phyloP scores from a whole-genome alignment of 148 eudicot species.

The Fagopyrum tataricum region DNA sequence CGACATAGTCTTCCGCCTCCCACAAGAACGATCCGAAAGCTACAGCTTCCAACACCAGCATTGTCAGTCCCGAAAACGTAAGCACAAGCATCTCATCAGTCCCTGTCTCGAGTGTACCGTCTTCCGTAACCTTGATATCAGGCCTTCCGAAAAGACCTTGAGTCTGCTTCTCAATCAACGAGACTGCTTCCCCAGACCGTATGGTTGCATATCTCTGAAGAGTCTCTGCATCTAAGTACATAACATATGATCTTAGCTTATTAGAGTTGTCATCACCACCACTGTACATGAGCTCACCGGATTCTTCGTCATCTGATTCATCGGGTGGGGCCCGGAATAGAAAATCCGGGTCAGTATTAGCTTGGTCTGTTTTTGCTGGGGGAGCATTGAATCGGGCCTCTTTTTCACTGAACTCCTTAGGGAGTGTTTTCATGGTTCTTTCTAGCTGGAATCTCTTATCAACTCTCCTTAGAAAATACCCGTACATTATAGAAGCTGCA shows the following conservation, averaged over 20 bases:
- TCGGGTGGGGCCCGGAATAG: conserved; percentile 51
- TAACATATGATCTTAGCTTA: conserved; percentile 72
- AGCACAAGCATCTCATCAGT: conserved; percentile 51
- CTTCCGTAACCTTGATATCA: conserved; percentile 52
- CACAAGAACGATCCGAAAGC: conserved; percentile 92
- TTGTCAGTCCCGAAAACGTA: conserved; percentile 54
- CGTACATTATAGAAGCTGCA: conserved; percentile 96
- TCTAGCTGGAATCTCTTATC: conserved; percentile 91
- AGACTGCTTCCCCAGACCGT: conserved; percentile 81
- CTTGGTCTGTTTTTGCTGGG: conserved; percentile 26
- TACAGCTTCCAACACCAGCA: conserved; percentile 87
- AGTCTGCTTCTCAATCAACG: conserved; percentile 88
- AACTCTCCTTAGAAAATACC: conserved; percentile 84
- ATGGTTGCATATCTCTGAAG: conserved; percentile 85
- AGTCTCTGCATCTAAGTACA: conserved; percentile 89
- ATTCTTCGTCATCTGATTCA: conserved; percentile 29
- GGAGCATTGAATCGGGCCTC: conserved; percentile 30
- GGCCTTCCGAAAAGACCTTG: conserved; percentile 94
- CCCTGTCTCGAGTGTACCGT: conserved; percentile 53
- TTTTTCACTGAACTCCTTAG: conserved; percentile 45
- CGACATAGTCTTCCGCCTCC: conserved; percentile 86
- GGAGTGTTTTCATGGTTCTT: conserved; percentile 82
- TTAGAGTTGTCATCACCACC: conserved; percentile 35
- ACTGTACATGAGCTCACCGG: conserved; percentile 23
- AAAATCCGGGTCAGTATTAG: conserved; percentile 77